A percentile compares a stretch with the other conserved stretches of the same genome.
Evolutionary conservation across 1,139 yeast genomes (phyloP).

Genomic region (Hyphopichia burtonii): DNA sequence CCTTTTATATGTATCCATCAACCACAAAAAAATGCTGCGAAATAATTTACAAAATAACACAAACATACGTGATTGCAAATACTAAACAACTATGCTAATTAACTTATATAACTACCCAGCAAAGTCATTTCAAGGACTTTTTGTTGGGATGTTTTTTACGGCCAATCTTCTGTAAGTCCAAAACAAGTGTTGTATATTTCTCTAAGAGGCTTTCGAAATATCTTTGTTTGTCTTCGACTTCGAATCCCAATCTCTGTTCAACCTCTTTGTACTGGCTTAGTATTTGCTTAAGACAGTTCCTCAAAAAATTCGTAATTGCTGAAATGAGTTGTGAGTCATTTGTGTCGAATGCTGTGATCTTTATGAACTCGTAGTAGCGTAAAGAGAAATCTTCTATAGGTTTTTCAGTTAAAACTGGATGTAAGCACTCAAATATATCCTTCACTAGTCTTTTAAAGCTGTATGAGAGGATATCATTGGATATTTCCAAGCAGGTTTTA

Average conservation of each 20-base stretch:
- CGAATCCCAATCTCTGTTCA: conserved; percentile 1
- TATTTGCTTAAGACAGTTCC: background rate
- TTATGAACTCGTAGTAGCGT: conserved; percentile 1
- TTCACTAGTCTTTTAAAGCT: conserved; percentile 1
- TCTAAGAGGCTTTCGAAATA: conserved; percentile 3
- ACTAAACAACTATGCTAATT: no score
- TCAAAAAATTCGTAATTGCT: background rate
- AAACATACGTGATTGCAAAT: no score
- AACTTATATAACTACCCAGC: no score
- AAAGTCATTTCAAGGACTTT: no score
- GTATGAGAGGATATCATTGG: background rate
- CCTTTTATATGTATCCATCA: no score
- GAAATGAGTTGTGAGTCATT: background rate
- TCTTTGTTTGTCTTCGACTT: background rate
- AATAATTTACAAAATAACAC: no score
- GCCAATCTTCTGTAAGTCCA: background rate
- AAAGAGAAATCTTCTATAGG: background rate
- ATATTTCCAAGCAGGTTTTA: background rate
- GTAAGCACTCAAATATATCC: conserved; percentile 1
- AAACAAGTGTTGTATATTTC: conserved; percentile 1
- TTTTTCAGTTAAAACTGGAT: conserved; percentile 1
- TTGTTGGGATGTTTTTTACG: background rate
- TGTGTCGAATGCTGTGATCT: background rate
- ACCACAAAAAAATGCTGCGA: no score
- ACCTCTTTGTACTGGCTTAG: conserved; percentile 1